A percentile compares a stretch with the other conserved stretches of the same genome.
Conservation (phyloP, 441 rosid genomes). For the Populus tomentosa region DNA sequence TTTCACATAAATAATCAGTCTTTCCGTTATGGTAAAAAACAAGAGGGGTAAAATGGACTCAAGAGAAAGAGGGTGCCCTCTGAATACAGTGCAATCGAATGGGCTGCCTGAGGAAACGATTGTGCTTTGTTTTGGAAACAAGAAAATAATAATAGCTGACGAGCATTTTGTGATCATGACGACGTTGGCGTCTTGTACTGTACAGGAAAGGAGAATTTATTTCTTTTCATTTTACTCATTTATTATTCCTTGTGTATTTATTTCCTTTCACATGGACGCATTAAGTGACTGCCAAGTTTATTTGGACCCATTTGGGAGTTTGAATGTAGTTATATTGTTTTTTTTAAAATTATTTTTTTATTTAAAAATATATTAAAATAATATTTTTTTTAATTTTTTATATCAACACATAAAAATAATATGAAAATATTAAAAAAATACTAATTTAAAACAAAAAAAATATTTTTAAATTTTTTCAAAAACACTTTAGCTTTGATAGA, state of each 20-base stretch:
- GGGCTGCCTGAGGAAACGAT: conserved; percentile 16
- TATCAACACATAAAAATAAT: too few species aligned
- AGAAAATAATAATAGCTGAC: neutral
- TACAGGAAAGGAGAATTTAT: neutral
- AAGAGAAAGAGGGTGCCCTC: neutral
- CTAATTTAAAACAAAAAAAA: too few species aligned
- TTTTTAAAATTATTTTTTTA: too few species aligned
- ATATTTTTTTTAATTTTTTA: too few species aligned
- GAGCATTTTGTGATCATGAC: conserved; percentile 39
- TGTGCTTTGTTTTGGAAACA: conserved; percentile 2
- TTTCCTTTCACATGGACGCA: neutral
- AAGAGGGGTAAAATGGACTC: neutral
- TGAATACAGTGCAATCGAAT: conserved; percentile 25
- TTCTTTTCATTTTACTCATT: neutral
- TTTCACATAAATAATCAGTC: too few species aligned
- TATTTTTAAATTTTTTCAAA: too few species aligned
- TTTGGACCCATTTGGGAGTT: too few species aligned
- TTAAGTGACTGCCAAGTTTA: neutral
- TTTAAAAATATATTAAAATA: too few species aligned
- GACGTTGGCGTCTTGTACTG: conserved; percentile 32
- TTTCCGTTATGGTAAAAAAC: neutral
- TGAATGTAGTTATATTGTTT: too few species aligned
- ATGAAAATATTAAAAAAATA: too few species aligned
- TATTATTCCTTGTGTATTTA: neutral
- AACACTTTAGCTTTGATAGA: too few species aligned